Evolutionary conservation across 1,139 yeast genomes (phyloP).

Genomic region (Geotrichum klebahnii): DNA sequence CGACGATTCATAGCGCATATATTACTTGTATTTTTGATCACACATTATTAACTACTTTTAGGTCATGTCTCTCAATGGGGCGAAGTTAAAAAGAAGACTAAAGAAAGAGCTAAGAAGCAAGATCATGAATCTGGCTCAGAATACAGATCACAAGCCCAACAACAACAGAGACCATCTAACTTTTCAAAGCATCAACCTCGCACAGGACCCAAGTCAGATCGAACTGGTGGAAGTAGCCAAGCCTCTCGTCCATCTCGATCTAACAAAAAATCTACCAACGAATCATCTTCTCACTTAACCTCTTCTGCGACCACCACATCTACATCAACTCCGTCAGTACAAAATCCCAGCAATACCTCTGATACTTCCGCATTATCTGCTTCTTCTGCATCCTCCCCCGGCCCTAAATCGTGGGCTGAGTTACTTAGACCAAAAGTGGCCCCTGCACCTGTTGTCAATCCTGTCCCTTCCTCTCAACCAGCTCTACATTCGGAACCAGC

Average conservation of each 20-base stretch:
- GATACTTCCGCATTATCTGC: constrained; percentile 28
- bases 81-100: constrained; percentile 55
- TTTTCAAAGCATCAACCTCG: constrained; percentile 19
- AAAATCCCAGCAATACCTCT: too few relatives aligned
- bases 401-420: constrained; percentile 34
- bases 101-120: constrained; percentile 42
- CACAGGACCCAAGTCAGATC: constrained; percentile 22
- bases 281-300: constrained; percentile 23
- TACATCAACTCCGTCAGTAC: constrained; percentile 24
- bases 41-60: constrained; percentile 9
- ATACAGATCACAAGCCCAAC: constrained; percentile 15
- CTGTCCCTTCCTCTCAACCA: neutral
- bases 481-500: constrained; percentile 10
- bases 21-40: constrained; percentile 45
- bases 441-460: constrained; percentile 14
- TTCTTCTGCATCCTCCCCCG: constrained; percentile 28
- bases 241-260: constrained; percentile 19
- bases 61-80: constrained; percentile 55
- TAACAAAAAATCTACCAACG: constrained; percentile 23
- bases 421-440: constrained; percentile 24
- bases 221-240: constrained; percentile 6
- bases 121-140: constrained; percentile 20
- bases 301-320: constrained; percentile 24
- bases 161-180: constrained; percentile 14
- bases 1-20: constrained; percentile 56